A percentile compares a stretch with the other conserved stretches of the same genome.
These are phyloP conservation scores for Hemerocallis citrina DNA, from an alignment of 106 monocot species.

Conservation along the genomic window DNA sequence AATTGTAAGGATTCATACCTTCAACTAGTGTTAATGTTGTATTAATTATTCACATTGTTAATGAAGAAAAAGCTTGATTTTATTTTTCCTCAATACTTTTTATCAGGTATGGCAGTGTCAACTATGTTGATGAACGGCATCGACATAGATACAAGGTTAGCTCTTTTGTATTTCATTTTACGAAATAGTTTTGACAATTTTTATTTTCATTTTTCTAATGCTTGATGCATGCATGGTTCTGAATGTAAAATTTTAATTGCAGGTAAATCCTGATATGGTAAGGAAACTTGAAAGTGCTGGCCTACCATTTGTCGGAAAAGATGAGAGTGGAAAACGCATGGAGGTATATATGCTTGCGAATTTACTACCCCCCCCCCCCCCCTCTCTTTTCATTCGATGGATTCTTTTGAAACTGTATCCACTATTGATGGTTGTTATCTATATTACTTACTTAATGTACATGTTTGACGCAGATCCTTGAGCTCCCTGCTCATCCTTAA, in stretches of 20 bases:
- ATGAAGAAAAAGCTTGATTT: background rate
- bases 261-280: slow-evolving; percentile 86
- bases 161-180: background rate
- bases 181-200: background rate
- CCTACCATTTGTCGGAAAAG: slow-evolving; percentile 71
- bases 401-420: background rate
- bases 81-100: background rate
- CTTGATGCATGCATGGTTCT: background rate
- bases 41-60: background rate
- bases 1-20: slow-evolving; percentile 39
- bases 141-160: slow-evolving; percentile 40
- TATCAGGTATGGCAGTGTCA: slow-evolving; percentile 52
- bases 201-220: background rate
- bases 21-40: background rate
- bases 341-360: slow-evolving; percentile 42
- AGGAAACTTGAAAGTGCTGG: slow-evolving; percentile 56
- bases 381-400: background rate
- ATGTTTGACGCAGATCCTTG: slow-evolving; percentile 47
- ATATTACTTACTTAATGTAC: background rate
- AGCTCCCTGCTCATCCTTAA: slow-evolving; percentile 58
- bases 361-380: too few species aligned
- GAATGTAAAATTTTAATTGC: background rate
- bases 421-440: too few species aligned
- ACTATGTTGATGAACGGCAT: slow-evolving; percentile 68
- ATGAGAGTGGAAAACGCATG: slow-evolving; percentile 64